Evolutionary conservation across 2,329 filamentous ascomycete genomes (phyloP).

Genomic region (Aspergillus melleus): DNA sequence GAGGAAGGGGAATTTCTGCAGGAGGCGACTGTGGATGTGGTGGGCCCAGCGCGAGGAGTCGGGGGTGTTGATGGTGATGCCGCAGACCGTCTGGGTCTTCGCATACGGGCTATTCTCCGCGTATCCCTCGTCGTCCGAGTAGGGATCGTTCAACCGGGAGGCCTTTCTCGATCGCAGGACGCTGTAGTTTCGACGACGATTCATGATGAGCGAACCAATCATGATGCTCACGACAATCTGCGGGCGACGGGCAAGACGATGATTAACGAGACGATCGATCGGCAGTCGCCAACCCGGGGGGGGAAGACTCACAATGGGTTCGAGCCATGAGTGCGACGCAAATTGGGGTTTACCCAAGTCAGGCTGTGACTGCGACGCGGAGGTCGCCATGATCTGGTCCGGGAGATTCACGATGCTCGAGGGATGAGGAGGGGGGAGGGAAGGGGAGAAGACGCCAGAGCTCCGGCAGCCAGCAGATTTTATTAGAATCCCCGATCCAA

Average conservation of each 20-base stretch:
- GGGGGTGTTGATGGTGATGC: slow-evolving; percentile 54
- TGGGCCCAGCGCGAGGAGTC: slow-evolving; percentile 63
- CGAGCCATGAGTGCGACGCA: slow-evolving; percentile 35
- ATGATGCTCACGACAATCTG: slow-evolving; percentile 55
- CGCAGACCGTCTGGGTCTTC: slow-evolving; percentile 35
- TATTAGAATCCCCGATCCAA: not conserved
- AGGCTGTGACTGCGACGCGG: slow-evolving; percentile 15
- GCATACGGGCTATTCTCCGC: slow-evolving; percentile 29
- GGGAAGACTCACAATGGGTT: slow-evolving; percentile 33
- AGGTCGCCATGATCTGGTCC: not conserved
- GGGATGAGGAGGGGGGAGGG: not conserved
- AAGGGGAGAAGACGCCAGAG: not conserved
- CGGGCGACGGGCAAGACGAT: not conserved
- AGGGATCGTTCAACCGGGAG: not conserved
- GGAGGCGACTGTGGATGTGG: slow-evolving; percentile 61
- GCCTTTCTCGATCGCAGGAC: slow-evolving; percentile 34
- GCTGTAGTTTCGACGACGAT: slow-evolving; percentile 46
- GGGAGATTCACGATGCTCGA: not conserved
- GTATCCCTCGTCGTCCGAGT: slow-evolving; percentile 42
- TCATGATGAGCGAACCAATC: slow-evolving; percentile 50
- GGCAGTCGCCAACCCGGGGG: not conserved
- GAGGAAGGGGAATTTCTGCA: slow-evolving; percentile 68
- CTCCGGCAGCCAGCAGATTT: not conserved
- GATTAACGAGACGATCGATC: not conserved
- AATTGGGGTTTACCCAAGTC: slow-evolving; percentile 39